Conservation (phyloP, 345 rosid species). For the Citrus sp. region DNA sequence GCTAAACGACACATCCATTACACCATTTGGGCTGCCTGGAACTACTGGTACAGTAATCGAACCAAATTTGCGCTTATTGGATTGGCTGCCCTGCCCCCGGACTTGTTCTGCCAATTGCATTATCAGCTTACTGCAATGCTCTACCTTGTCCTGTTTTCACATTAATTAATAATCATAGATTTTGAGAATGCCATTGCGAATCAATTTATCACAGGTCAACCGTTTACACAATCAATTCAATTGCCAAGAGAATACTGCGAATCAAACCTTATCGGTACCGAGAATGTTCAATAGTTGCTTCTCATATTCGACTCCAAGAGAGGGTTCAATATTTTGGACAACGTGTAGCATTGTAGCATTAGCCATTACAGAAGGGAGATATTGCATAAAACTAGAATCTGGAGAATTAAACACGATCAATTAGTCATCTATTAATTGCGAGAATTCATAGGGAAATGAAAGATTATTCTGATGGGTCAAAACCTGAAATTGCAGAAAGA, state of each 20-base stretch:
- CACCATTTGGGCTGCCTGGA: slow-evolving; percentile 67
- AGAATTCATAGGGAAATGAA: not conserved
- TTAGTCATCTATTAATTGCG: not conserved
- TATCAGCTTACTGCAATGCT: slow-evolving; percentile 43
- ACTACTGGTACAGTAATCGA: slow-evolving; percentile 28
- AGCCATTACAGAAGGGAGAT: slow-evolving; percentile 58
- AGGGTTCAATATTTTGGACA: slow-evolving; percentile 33
- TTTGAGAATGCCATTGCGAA: not conserved
- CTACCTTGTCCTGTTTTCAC: slow-evolving; percentile 44
- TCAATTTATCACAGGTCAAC: too few species aligned
- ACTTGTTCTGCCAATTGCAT: slow-evolving; percentile 28
- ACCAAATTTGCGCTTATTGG: slow-evolving; percentile 46
- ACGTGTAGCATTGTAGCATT: slow-evolving; percentile 58
- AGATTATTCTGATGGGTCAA: not conserved
- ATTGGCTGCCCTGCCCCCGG: slow-evolving; percentile 11
- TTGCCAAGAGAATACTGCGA: not conserved
- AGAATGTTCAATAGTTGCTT: slow-evolving; percentile 45
- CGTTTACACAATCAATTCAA: not conserved
- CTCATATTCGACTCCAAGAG: slow-evolving; percentile 34
- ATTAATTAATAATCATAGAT: not conserved
- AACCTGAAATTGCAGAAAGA: slow-evolving; percentile 51
- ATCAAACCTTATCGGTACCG: slow-evolving; percentile 45
- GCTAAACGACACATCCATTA: slow-evolving; percentile 64
- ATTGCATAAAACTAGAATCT: slow-evolving; percentile 49
- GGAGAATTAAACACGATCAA: slow-evolving; percentile 11